A percentile compares a stretch with the other conserved stretches of the same genome.
These are phyloP conservation scores for Pascua sp. DNA, from an alignment of 1,284 basidiomycete genomes.

Conservation along the genomic window DNA sequence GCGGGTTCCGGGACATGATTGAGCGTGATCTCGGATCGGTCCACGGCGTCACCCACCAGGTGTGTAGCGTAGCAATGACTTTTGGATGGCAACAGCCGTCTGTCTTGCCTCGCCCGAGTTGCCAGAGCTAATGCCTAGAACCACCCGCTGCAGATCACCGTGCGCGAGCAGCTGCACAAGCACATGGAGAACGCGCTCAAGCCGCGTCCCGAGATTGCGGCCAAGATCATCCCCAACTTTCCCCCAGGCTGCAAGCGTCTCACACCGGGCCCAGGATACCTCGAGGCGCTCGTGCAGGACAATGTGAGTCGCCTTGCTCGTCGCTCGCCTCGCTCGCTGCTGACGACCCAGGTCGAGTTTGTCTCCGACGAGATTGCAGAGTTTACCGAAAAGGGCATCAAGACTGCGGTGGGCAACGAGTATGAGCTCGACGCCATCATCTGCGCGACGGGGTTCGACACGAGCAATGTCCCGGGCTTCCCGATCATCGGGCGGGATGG, in stretches of 20 bases:
- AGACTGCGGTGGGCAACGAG: constrained; percentile 20
- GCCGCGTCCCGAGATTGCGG: constrained; percentile 23
- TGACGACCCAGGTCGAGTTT: constrained; percentile 30
- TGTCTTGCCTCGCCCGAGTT: constrained; percentile 2
- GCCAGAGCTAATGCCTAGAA: background rate
- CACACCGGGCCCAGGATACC: constrained; percentile 44
- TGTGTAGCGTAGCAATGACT: constrained; percentile 7
- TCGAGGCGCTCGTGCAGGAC: constrained; percentile 35
- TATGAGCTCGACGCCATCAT: constrained; percentile 32
- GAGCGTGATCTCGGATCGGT: constrained; percentile 33
- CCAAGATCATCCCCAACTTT: constrained; percentile 22
- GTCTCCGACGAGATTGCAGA: constrained; percentile 20
- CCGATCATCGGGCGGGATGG: constrained; percentile 27
- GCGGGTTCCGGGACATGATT: constrained; percentile 30
- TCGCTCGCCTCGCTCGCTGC: constrained; percentile 26
- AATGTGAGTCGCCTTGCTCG: constrained; percentile 26
- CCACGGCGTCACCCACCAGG: constrained; percentile 25
- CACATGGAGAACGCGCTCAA: constrained; percentile 20
- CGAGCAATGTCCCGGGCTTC: constrained; percentile 29
- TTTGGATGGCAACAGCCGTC: constrained; percentile 7
- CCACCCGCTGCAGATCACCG: background rate
- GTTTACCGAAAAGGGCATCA: constrained; percentile 29
- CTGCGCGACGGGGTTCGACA: constrained; percentile 41
- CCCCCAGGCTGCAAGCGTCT: constrained; percentile 39
- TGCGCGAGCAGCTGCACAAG: constrained; percentile 6